These are phyloP conservation scores for Botryotinia convoluta DNA, from an alignment of 2,329 filamentous ascomycete genomes.

Conservation along the genomic window DNA sequence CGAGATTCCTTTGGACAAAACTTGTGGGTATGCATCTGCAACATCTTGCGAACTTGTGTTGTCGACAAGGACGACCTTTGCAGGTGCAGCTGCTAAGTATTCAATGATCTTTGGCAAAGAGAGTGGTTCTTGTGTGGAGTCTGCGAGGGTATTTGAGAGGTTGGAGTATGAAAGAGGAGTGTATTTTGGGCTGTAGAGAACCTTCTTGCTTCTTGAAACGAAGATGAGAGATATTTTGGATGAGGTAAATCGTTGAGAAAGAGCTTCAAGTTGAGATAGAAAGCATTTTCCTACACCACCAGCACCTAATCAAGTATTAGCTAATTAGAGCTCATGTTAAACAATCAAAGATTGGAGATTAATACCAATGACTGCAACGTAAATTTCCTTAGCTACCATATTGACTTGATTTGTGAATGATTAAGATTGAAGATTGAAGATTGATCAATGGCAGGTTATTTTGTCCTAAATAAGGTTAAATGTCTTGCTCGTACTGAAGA, in stretches of 20 bases:
- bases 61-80: conserved; percentile 82
- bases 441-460: background rate
- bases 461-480: background rate
- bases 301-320: conserved; percentile 56
- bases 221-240: conserved; percentile 73
- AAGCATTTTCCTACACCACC: conserved; percentile 93
- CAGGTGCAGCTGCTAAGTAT: conserved; percentile 75
- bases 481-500: background rate
- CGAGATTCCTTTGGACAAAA: conserved; percentile 78
- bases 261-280: conserved; percentile 72
- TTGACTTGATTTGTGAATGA: conserved; percentile 3
- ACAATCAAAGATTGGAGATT: conserved; percentile 24
- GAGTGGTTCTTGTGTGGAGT: conserved; percentile 63
- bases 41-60: conserved; percentile 91
- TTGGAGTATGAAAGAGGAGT: conserved; percentile 61
- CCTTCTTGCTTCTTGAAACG: conserved; percentile 81
- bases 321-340: conserved; percentile 23
- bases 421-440: background rate
- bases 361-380: conserved; percentile 47
- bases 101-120: conserved; percentile 68
- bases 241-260: conserved; percentile 64
- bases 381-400: conserved; percentile 40
- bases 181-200: conserved; percentile 73
- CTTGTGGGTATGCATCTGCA: conserved; percentile 76
- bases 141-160: conserved; percentile 59